Percentiles rank a stretch among this genome's conserved stretches.
Evolutionary conservation across 495 filamentous ascomycete genomes (phyloP).

Genomic region (Chaetomium cochliodes): DNA sequence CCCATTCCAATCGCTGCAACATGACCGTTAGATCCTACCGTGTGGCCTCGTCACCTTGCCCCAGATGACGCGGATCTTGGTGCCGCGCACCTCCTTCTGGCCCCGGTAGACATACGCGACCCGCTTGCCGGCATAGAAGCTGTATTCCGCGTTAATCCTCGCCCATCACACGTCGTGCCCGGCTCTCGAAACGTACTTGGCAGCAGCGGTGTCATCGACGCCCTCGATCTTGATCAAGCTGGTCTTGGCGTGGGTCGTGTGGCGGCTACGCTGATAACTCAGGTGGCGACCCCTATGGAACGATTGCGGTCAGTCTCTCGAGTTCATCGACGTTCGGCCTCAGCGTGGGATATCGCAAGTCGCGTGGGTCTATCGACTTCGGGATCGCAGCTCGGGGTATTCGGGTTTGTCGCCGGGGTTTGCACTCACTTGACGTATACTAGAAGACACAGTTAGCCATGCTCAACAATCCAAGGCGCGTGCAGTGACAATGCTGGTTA

Average conservation of each 20-base stretch:
- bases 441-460: conserved; percentile 46
- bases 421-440: conserved; percentile 90
- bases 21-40: conserved; percentile 55
- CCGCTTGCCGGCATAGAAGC: conserved; percentile 93
- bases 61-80: conserved; percentile 99
- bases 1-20: conserved; percentile 1
- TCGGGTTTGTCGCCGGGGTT: conserved; percentile 32
- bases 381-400: conserved; percentile 1
- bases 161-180: conserved; percentile 9
- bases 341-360: conserved; percentile 3
- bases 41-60: conserved; percentile 95
- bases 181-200: conserved; percentile 61
- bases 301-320: conserved; percentile 35
- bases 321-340: conserved; percentile 4
- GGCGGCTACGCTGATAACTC: conserved; percentile 88
- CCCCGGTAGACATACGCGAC: conserved; percentile 96
- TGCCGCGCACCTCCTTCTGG: conserved; percentile 85
- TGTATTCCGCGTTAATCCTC: conserved; percentile 39
- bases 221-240: conserved; percentile 95
- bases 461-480: conserved; percentile 11
- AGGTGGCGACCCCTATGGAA: conserved; percentile 78
- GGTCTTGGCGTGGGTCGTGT: conserved; percentile 79
- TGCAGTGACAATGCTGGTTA: conserved; percentile 15
- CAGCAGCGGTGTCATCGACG: conserved; percentile 81
- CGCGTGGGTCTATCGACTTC: conserved; percentile 17